Percentiles rank a stretch among this genome's conserved stretches.
Evolutionary conservation across 2,329 filamentous ascomycete species (phyloP).

Genomic region (Gaeumannomyces sp.): DNA sequence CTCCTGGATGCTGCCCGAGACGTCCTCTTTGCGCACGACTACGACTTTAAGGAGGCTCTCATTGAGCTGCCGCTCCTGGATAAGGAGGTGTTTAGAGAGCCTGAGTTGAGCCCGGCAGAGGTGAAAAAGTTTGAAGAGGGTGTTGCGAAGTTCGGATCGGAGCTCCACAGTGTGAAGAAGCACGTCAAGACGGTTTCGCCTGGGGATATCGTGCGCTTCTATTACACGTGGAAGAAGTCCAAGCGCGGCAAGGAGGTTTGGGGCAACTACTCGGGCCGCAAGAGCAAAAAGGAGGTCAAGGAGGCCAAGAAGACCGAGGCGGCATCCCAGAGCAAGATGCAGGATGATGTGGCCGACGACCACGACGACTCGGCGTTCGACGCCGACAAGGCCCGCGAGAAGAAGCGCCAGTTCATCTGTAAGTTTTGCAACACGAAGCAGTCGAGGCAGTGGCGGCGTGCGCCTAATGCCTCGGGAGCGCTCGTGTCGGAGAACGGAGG

Average conservation of each 20-base stretch:
- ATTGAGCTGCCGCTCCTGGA: conserved; percentile 63
- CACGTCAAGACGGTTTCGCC: conserved; percentile 80
- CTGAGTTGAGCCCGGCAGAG: conserved; percentile 70
- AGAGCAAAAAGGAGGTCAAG: conserved; percentile 82
- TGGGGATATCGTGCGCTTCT: conserved; percentile 80
- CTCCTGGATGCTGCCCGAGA: conserved; percentile 78
- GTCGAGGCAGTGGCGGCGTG: conserved; percentile 87
- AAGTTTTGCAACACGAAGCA: conserved; percentile 81
- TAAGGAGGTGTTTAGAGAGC: conserved; percentile 73
- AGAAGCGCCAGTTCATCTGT: conserved; percentile 82
- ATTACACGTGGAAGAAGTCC: conserved; percentile 98
- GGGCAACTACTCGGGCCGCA: conserved; percentile 81
- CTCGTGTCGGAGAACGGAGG: conserved; percentile 60
- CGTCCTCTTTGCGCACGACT: conserved; percentile 65
- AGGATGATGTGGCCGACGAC: conserved; percentile 89
- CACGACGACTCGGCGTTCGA: conserved; percentile 96
- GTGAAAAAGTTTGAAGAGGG: conserved; percentile 88
- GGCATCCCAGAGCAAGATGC: conserved; percentile 60
- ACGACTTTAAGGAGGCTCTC: conserved; percentile 64
- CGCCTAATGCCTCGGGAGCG: conserved; percentile 69
- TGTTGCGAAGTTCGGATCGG: conserved; percentile 83
- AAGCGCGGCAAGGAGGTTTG: conserved; percentile 79
- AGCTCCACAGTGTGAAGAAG: conserved; percentile 74
- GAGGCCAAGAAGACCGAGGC: conserved; percentile 70
- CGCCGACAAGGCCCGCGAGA: conserved; percentile 69